These are phyloP conservation scores for Berkeleyomyces basicola DNA, from an alignment of 2,329 filamentous ascomycete species.

Conservation along the genomic window DNA sequence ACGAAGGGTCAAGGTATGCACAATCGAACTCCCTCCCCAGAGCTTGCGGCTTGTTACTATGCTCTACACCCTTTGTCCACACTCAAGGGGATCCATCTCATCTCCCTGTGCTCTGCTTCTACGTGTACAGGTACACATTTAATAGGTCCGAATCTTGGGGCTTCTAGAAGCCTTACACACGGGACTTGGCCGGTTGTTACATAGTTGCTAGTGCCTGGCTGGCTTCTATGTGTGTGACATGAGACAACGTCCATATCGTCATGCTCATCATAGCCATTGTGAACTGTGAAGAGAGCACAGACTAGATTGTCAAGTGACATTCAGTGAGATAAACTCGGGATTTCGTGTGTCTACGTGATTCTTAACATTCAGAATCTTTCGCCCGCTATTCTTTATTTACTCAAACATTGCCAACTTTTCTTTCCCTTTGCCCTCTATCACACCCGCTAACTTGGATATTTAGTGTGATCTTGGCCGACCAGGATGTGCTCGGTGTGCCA, in stretches of 20 bases:
- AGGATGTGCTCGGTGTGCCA: constrained; percentile 11
- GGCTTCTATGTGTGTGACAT: background rate
- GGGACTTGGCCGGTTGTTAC: too few relatives aligned
- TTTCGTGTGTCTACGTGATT: background rate
- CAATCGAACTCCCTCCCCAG: too few relatives aligned
- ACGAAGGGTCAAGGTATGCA: constrained; percentile 10
- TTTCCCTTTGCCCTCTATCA: background rate
- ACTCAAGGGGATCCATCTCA: background rate
- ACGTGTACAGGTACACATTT: background rate
- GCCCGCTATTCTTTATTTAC: background rate
- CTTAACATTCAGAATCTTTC: background rate
- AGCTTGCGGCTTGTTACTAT: too few relatives aligned
- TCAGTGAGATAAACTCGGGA: background rate
- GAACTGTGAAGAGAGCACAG: background rate
- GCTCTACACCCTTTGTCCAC: too few relatives aligned
- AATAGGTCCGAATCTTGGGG: background rate
- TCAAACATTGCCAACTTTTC: background rate
- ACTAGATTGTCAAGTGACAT: background rate
- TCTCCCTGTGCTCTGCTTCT: background rate
- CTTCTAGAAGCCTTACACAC: background rate
- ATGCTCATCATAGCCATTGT: too few relatives aligned
- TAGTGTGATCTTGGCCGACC: constrained; percentile 13
- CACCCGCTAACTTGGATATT: background rate
- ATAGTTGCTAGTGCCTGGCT: too few relatives aligned
- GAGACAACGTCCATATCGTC: background rate